Conservation (phyloP, 2,329 filamentous ascomycete genomes). For the Hypoxylon sp. region DNA sequence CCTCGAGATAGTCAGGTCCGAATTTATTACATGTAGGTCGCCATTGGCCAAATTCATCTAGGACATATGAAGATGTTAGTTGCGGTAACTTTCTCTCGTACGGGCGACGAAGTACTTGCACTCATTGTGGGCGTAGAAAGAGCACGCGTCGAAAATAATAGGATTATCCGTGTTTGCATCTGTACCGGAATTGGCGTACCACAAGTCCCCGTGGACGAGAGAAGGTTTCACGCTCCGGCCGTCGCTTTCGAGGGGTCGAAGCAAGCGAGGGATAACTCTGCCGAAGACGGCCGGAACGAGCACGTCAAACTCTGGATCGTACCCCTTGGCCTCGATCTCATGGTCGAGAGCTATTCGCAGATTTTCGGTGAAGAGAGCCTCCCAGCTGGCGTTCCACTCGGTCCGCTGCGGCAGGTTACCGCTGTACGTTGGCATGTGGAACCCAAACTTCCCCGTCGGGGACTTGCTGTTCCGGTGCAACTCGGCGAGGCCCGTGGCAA, state of each 20-base stretch:
- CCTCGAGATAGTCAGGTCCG: background rate
- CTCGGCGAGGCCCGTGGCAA: slow-evolving; percentile 4
- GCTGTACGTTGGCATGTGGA: slow-evolving; percentile 4
- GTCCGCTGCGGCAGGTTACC: background rate
- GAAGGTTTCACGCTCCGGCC: slow-evolving; percentile 2
- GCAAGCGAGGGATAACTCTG: slow-evolving; percentile 2
- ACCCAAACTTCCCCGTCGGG: background rate
- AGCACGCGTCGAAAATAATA: slow-evolving; percentile 5
- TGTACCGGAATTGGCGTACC: slow-evolving; percentile 4
- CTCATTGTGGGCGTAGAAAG: background rate
- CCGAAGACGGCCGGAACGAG: background rate
- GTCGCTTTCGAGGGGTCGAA: slow-evolving; percentile 6
- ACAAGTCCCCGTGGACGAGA: slow-evolving; percentile 9
- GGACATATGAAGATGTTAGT: background rate
- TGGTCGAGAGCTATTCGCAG: slow-evolving; percentile 1
- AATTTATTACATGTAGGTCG: background rate
- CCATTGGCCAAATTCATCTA: slow-evolving; percentile 1
- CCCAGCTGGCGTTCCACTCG: slow-evolving; percentile 4
- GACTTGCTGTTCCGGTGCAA: background rate
- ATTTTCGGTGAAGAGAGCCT: slow-evolving; percentile 4
- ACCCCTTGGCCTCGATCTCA: background rate
- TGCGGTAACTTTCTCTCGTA: background rate
- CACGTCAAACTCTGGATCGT: slow-evolving; percentile 4
- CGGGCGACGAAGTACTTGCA: background rate
- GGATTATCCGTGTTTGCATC: slow-evolving; percentile 1